phyloP scores from a whole-genome alignment of 176 grass and related monocot species.

The Melocanna baccifera region DNA sequence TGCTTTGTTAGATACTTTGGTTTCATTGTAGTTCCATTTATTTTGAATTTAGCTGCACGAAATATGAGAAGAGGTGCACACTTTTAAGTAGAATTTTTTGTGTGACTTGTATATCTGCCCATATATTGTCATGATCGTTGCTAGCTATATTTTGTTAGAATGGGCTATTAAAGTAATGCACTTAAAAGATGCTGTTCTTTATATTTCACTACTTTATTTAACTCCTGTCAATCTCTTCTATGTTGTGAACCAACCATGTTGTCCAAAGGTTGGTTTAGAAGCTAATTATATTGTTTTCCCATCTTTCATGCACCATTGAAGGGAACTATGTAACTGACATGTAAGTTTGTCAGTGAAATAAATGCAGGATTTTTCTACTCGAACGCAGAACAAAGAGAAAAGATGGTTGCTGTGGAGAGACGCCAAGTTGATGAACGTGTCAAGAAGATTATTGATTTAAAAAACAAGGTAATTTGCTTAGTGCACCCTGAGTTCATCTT shows the following conservation, averaged over 20 bases:
- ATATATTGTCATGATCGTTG: not conserved
- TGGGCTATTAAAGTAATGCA: not conserved
- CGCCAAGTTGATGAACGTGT: conserved; percentile 98
- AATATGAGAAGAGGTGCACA: not conserved
- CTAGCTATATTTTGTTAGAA: not conserved
- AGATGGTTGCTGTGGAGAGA: conserved; percentile 92
- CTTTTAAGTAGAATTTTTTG: not conserved
- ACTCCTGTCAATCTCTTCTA: not conserved
- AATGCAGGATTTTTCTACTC: conserved; percentile 99
- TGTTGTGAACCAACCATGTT: not conserved
- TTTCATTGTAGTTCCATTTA: not conserved
- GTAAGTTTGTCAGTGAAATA: conserved; percentile 68
- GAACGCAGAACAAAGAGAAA: conserved; percentile 92
- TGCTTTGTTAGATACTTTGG: not conserved
- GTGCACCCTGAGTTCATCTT: not conserved
- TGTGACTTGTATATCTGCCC: not conserved
- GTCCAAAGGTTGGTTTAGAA: not conserved
- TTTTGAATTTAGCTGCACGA: not conserved
- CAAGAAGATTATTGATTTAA: conserved; percentile 89
- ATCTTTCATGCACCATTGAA: not conserved
- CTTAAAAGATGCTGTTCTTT: not conserved
- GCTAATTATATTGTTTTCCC: not conserved
- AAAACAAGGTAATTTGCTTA: conserved; percentile 61
- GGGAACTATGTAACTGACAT: conserved; percentile 25
- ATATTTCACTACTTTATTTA: not conserved